phyloP scores from a whole-genome alignment of 2,329 filamentous ascomycete genomes.

The Phyllosticta citriasiana region DNA sequence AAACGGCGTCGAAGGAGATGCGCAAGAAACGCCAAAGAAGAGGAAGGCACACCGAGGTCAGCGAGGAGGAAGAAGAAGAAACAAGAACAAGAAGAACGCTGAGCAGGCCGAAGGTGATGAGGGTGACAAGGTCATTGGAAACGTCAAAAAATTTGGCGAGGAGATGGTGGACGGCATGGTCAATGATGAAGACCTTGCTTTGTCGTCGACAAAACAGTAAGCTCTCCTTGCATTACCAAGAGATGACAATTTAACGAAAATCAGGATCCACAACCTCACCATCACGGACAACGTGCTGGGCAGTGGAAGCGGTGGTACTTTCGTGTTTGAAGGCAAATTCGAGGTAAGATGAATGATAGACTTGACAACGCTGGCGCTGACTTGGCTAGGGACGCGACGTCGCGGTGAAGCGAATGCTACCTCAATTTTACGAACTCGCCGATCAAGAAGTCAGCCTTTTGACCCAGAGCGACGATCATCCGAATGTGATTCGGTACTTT shows the following conservation, averaged over 20 bases:
- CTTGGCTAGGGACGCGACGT: conserved; percentile 60
- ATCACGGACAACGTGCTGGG: conserved; percentile 53
- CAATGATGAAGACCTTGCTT: conserved; percentile 21
- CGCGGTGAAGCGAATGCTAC: conserved; percentile 92
- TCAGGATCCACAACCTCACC: conserved; percentile 46
- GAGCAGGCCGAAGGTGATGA: conserved; percentile 23
- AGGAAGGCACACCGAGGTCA: conserved; percentile 42
- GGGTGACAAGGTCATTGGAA: conserved; percentile 29
- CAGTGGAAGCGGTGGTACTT: conserved; percentile 89
- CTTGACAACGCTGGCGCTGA: background rate
- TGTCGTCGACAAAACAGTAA: conserved; percentile 37
- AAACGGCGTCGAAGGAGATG: conserved; percentile 11
- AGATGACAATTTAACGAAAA: background rate
- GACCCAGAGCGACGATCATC: conserved; percentile 88
- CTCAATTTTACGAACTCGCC: conserved; percentile 91
- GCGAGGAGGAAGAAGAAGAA: conserved; percentile 35
- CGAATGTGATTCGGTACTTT: conserved; percentile 94
- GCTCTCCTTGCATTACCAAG: background rate
- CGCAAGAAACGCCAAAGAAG: conserved; percentile 28
- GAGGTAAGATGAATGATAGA: conserved; percentile 39
- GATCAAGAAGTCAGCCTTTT: conserved; percentile 86
- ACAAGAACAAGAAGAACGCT: conserved; percentile 31
- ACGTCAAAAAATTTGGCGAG: conserved; percentile 28
- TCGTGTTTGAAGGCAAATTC: conserved; percentile 90
- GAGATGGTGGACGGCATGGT: conserved; percentile 22